Evolutionary conservation across 768 basidiomycete genomes (phyloP), one percentile per base, ranked within the genome.

Genomic region (Suillus americanus): DNA sequence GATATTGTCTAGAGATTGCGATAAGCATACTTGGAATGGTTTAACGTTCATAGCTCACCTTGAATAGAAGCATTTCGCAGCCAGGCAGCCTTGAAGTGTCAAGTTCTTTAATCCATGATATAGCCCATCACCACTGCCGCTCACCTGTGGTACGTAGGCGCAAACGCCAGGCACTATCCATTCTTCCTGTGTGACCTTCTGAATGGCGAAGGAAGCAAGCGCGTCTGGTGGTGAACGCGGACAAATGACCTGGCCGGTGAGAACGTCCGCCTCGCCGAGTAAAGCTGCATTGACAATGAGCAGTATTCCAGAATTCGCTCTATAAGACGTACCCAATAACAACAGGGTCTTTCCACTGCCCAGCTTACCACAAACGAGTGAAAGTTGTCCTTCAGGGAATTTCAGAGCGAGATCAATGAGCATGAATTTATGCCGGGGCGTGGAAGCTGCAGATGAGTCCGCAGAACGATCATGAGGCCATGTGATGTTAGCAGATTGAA

Each of bases 261-360:
- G 77, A 16, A 96, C 68, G 75, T 96, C 94, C 6, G 92, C 90
- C 79, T 96, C 94, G 30, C 95, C 95, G 5, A 98, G 83, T 46
- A 97, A 84, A 8, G 89, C 90, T 88, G 68, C 59, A 63, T 61
- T 35, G 43, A 57, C 25, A 55, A 71, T 68, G 71, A 63, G 23
- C 50, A 30, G n/a, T 55, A 37, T n/a, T 45, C 40, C 12, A 62
- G 10, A 7, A 25, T 30, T 50, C 5, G 37, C 56, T 40, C 38
- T 4, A 40, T 28, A 25, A 43, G 5, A 61, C 73, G 5, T 67
- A 84, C 91, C 83, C 38, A 91, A 81, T n/a, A 97, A 78, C 37
- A 97, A 74, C 7, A 97, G 78, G 0, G 94, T 92, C 79, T 97
- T 97, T 33, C 95, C 95, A 20, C 90, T 90, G 4, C 94, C 95